Conservation (phyloP, 2,329 filamentous ascomycete genomes). For the Pseudogymnoascus sp. region DNA sequence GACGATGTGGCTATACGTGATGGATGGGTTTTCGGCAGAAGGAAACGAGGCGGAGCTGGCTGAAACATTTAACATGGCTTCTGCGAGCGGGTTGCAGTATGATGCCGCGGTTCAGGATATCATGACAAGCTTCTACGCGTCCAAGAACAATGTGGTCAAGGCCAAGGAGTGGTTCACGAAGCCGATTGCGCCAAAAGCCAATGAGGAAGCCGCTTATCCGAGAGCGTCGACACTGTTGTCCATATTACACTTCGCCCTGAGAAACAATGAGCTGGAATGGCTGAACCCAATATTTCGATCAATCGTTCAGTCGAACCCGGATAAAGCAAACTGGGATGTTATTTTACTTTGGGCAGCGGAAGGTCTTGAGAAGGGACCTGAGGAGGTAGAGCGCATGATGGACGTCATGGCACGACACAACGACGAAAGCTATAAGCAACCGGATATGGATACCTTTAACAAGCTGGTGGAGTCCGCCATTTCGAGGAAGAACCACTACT, state of each 20-base stretch:
- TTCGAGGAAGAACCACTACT: constrained; percentile 57
- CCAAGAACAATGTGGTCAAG: constrained; percentile 46
- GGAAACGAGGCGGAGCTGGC: constrained; percentile 49
- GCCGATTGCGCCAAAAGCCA: constrained; percentile 30
- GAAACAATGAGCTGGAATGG: constrained; percentile 53
- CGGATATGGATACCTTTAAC: constrained; percentile 70
- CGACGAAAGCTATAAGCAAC: constrained; percentile 37
- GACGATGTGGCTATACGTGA: constrained; percentile 9
- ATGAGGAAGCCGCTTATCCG: constrained; percentile 17
- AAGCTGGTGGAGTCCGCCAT: constrained; percentile 64
- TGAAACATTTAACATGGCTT: constrained; percentile 44
- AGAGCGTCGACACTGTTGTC: constrained; percentile 41
- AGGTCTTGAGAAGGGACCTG: constrained; percentile 57
- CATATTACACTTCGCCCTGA: constrained; percentile 52
- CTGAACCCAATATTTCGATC: constrained; percentile 50
- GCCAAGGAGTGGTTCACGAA: constrained; percentile 61
- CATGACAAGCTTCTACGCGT: constrained; percentile 56
- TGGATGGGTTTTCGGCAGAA: constrained; percentile 52
- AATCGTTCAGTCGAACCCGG: constrained; percentile 32
- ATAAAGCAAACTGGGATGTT: constrained; percentile 59
- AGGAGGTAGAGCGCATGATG: constrained; percentile 67
- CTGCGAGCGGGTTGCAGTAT: constrained; percentile 38
- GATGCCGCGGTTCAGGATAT: constrained; percentile 40
- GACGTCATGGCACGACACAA: constrained; percentile 51
- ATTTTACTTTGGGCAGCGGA: constrained; percentile 69